A percentile compares a stretch with the other conserved stretches of the same genome.
Evolutionary conservation across 495 filamentous ascomycete species (phyloP).

Genomic region (Penicillium turbatum): DNA sequence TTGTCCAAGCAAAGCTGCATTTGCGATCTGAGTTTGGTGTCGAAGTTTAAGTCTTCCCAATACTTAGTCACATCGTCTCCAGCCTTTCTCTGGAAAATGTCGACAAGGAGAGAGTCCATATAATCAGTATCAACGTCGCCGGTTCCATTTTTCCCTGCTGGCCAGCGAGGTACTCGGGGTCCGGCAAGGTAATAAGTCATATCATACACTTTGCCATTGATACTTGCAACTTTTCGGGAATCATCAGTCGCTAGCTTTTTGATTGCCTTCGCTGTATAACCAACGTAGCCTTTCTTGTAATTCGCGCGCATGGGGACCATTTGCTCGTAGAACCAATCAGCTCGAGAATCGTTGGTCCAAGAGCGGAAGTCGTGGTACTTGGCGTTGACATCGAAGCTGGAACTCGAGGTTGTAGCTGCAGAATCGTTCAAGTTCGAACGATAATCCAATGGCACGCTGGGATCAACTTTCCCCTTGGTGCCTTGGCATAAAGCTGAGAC

Average conservation of each 20-base stretch:
- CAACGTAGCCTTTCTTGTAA: conserved; percentile 86
- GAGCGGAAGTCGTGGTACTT: conserved; percentile 91
- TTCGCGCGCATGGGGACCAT: conserved; percentile 68
- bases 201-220: conserved; percentile 83
- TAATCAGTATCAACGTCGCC: conserved; percentile 63
- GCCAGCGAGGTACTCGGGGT: conserved; percentile 60
- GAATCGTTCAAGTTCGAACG: conserved; percentile 65
- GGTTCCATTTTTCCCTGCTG: conserved; percentile 45
- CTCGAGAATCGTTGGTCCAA: conserved; percentile 73
- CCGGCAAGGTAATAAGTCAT: conserved; percentile 79
- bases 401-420: conserved; percentile 58
- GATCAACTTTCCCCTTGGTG: conserved; percentile 58
- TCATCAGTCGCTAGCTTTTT: conserved; percentile 58
- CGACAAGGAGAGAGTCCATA: conserved; percentile 71
- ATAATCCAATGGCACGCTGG: conserved; percentile 76
- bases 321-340: conserved; percentile 88
- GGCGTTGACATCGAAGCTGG: conserved; percentile 63
- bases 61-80: conserved; percentile 80
- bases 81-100: conserved; percentile 69
- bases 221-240: conserved; percentile 65
- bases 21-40: conserved; percentile 46
- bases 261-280: conserved; percentile 77
- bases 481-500: conserved; percentile 90
- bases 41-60: conserved; percentile 66
- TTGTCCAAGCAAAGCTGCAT: conserved; percentile 91